These are phyloP conservation scores for Paramyrothecium roridum DNA, from an alignment of 2,329 filamentous ascomycete genomes.

Conservation along the genomic window DNA sequence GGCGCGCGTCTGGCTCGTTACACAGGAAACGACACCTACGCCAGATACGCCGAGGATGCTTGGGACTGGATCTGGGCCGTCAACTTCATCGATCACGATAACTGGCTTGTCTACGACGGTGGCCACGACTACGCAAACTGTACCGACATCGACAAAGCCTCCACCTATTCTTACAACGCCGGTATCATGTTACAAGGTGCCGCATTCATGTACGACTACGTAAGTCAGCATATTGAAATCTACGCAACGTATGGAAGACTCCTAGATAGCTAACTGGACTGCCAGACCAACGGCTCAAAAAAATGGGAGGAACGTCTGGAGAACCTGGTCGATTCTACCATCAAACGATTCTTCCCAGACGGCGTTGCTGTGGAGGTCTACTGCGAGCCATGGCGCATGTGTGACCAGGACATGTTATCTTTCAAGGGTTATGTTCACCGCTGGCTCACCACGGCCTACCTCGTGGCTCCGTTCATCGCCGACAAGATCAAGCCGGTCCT, in stretches of 20 bases:
- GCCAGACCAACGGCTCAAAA: conserved; percentile 46
- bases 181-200: conserved; percentile 60
- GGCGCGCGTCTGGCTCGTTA: conserved; percentile 69
- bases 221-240: conserved; percentile 23
- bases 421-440: conserved; percentile 71
- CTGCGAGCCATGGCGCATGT: conserved; percentile 58
- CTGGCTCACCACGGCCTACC: conserved; percentile 59
- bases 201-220: conserved; percentile 67
- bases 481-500: conserved; percentile 56
- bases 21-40: conserved; percentile 64
- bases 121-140: conserved; percentile 57
- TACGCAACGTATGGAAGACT: not conserved
- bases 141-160: conserved; percentile 54
- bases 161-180: conserved; percentile 65
- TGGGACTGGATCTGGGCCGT: conserved; percentile 59
- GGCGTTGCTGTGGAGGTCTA: conserved; percentile 62
- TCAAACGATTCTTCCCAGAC: conserved; percentile 52
- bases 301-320: conserved; percentile 56
- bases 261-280: conserved; percentile 7
- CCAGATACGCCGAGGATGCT: conserved; percentile 55
- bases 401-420: conserved; percentile 68
- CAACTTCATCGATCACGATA: conserved; percentile 56
- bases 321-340: conserved; percentile 48
- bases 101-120: conserved; percentile 64
- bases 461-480: conserved; percentile 59